Evolutionary conservation across 1,284 basidiomycete species (phyloP), one percentile per base, ranked within the genome.

Genomic region (Veloboletus limbatus): DNA sequence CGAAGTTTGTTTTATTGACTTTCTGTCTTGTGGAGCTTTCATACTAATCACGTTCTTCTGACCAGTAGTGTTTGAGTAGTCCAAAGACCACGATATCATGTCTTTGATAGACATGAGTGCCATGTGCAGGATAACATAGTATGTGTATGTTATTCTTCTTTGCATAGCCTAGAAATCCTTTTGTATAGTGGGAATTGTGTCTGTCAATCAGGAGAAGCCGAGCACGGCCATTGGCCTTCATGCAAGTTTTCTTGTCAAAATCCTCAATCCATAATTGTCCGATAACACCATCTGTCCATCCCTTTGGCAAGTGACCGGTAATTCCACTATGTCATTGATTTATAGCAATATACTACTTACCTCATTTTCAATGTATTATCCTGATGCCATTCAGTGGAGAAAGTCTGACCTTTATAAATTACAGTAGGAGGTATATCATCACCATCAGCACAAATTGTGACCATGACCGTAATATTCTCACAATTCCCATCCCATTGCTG

Each of bases 81-180:
- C 27, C n/a, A 16, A 50, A 50, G 2, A 52, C 10, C 0, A 43
- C 26, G 0, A 52, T 25, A 25, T 52, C 37, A 25, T 49, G 43
- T 0, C 47, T 47, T 17, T 51, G 46, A 5, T 49, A 49, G 3
- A 49, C 11, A 10, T 49, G 47, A 0, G 37, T 52, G 2, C 28
- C 1, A 14, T 52, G 46, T 4, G 49, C 33, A 1, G 36, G 40
- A 28, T 48, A 48, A 4, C 35, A 48, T 0, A 43, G 18, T 8
- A 48, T 4, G 9, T 43, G 40, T 4, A 48, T 37, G 1, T 35
- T 4, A 4, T 47, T 16, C 1, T 21, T 2, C 2, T 8, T 18
- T 3, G 34, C 40, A 41, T 47, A 37, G 2, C 27, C 33, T 13
- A 47, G 16, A 18, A 47, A 47, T 0, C 16, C 13, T 3, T 26